A percentile compares a stretch with the other conserved stretches of the same genome.
Conservation (phyloP, 202 grass and related monocot genomes). For the Musa balbisiana region DNA sequence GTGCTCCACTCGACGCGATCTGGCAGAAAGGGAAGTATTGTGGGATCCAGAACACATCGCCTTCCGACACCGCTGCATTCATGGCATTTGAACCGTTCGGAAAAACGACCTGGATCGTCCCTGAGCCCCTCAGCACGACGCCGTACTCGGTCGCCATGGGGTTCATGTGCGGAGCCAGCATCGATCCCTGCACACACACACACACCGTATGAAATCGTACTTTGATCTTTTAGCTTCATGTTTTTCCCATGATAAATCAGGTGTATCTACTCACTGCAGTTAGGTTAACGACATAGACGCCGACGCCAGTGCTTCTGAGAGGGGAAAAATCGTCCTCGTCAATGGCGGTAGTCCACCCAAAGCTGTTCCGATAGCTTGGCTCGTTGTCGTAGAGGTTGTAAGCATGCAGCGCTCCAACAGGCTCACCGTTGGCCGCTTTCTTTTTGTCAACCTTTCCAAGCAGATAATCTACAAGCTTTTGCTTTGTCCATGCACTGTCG, state of each 20-base stretch:
- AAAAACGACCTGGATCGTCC: slow-evolving; percentile 14
- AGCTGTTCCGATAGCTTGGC: slow-evolving; percentile 13
- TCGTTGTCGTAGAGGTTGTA: slow-evolving; percentile 12
- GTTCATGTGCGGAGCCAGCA: slow-evolving; percentile 17
- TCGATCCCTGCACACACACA: slow-evolving; percentile 5
- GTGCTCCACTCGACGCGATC: not conserved
- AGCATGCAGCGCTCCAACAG: not conserved
- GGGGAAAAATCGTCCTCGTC: slow-evolving; percentile 3
- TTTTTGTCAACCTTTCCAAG: not conserved
- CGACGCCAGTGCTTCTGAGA: not conserved
- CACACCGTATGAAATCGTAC: too few relatives aligned
- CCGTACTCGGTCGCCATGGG: slow-evolving; percentile 20
- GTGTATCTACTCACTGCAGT: not conserved
- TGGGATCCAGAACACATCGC: slow-evolving; percentile 21
- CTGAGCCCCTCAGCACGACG: slow-evolving; percentile 6
- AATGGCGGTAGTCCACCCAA: slow-evolving; percentile 16
- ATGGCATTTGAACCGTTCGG: slow-evolving; percentile 12
- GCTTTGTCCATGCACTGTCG: not conserved
- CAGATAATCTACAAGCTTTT: not conserved
- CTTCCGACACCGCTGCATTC: not conserved
- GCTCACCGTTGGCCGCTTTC: too few relatives aligned
- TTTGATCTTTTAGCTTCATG: too few relatives aligned
- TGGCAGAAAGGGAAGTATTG: slow-evolving; percentile 25
- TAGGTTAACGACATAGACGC: slow-evolving; percentile 23
- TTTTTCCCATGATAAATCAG: too few relatives aligned